Evolutionary conservation across 768 basidiomycete genomes (phyloP).

Genomic region (Trametopsis cervina): DNA sequence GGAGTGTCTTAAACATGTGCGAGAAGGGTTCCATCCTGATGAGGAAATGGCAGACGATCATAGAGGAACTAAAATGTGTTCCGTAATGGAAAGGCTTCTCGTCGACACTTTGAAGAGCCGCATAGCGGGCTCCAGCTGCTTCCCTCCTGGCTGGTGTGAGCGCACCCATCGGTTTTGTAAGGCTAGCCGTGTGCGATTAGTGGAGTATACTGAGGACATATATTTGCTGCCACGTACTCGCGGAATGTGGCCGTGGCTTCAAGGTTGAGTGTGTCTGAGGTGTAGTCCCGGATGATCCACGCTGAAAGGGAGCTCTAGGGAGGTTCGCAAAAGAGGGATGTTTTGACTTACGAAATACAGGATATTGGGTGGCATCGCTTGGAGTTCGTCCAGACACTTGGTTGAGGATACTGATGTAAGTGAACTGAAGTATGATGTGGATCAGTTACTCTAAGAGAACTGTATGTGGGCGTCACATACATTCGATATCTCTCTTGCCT

Average conservation of each 20-base stretch:
- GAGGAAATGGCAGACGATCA: slow-evolving; percentile 94
- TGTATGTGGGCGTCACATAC: slow-evolving; percentile 36
- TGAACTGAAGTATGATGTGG: slow-evolving; percentile 48
- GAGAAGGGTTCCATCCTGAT: slow-evolving; percentile 89
- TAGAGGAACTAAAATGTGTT: slow-evolving; percentile 93
- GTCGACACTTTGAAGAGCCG: slow-evolving; percentile 66
- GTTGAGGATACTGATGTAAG: slow-evolving; percentile 84
- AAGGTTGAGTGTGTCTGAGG: slow-evolving; percentile 61
- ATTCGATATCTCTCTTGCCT: slow-evolving; percentile 86
- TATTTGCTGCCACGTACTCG: slow-evolving; percentile 45
- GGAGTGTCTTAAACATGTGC: slow-evolving; percentile 89
- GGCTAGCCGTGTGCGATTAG: slow-evolving; percentile 37
- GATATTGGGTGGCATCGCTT: slow-evolving; percentile 92
- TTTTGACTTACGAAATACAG: slow-evolving; percentile 71
- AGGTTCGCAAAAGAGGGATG: neutral
- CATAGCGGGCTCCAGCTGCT: slow-evolving; percentile 70
- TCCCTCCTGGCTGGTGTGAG: slow-evolving; percentile 67
- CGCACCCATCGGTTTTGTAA: slow-evolving; percentile 88
- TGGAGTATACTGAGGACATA: neutral
- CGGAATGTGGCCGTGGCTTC: slow-evolving; percentile 55
- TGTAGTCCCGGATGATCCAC: slow-evolving; percentile 87
- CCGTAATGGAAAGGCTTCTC: slow-evolving; percentile 92
- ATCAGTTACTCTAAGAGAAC: neutral
- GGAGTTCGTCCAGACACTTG: slow-evolving; percentile 91
- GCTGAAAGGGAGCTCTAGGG: slow-evolving; percentile 35